Conservation (phyloP, 129 eudicot genomes). For the Centrapalus pauciflorus region DNA sequence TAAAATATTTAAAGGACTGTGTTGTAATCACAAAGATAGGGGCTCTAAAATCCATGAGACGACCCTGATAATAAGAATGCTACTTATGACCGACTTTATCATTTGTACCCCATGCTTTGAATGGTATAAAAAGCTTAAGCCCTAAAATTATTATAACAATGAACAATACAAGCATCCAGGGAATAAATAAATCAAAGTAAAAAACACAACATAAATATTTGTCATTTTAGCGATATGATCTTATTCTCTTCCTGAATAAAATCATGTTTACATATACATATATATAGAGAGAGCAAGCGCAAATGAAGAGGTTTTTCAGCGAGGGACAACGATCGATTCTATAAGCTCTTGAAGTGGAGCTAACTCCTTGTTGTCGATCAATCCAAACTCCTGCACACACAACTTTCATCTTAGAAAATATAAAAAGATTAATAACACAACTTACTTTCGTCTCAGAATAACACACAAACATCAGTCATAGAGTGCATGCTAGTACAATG, state of each 20-base stretch:
- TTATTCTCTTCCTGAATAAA: conserved; percentile 23
- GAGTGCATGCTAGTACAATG: neutral
- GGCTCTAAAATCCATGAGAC: too few relatives aligned
- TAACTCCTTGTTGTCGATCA: conserved; percentile 87
- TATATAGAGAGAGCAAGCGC: too few relatives aligned
- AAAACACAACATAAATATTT: conserved; percentile 8
- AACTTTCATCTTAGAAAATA: neutral
- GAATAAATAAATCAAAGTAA: neutral
- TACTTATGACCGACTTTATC: too few relatives aligned
- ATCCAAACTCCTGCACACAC: conserved; percentile 63
- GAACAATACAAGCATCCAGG: neutral
- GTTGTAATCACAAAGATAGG: too few relatives aligned
- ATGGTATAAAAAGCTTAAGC: too few relatives aligned
- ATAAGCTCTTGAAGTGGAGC: conserved; percentile 96
- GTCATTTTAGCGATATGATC: conserved; percentile 20
- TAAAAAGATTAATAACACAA: neutral
- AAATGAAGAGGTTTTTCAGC: conserved; percentile 24
- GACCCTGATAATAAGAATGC: too few relatives aligned
- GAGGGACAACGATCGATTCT: conserved; percentile 69
- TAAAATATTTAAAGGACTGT: too few relatives aligned
- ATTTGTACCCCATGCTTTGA: too few relatives aligned
- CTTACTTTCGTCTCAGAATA: neutral
- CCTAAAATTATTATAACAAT: neutral
- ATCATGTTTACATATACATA: neutral
- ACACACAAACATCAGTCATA: neutral